Base-by-base conservation (phyloP, 768 basidiomycete species). In the Mycena sanguinolenta region DNA sequence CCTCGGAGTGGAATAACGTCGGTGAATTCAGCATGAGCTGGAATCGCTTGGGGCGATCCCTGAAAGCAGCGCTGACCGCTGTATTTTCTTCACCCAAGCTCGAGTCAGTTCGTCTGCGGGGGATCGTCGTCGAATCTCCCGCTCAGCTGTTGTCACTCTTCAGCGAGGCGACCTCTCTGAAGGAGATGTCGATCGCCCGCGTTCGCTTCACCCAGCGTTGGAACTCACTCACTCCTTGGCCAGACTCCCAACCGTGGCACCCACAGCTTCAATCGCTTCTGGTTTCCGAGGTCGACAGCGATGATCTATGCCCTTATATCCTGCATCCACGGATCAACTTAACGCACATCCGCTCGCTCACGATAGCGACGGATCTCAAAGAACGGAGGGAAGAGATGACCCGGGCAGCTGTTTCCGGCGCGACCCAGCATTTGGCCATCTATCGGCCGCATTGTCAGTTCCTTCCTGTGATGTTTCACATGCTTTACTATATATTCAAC, bases 181-280 rank as follows among this genome's bases (percentile, higher is more conserved):
- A 46, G 44, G 7, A 46, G 7, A 4, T 58, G 36, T 58, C 36
- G 34, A 12, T 58, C n/a, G 38, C 55, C 8, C 55, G 55, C 5
- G 21, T 58, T 3, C 17, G 36, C 23, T 58, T 38, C 36, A 58
- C 55, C 4, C 55, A 58, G 21, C 54, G 21, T 4, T 34, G 54
- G 54, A 32, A 55, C n/a, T 9, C n/a, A 23, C 36, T 34, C 13
- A n/a, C 36, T 16, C 7, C 39, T 21, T 62, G 60, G 60, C 60
- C 60, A 16, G 60, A 62, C 34, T 50, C 60, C 12, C 60, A 39
- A 23, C 30, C 42, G 19, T 62, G 60, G 60, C 23, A 2, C 34
- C 60, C 49, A 7, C 46, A 62, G 49, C 60, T 62, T 14, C 32
- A 13, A 17, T 62, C 46, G 14, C 60, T 62, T 14, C 60, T 62